Evolutionary conservation across 345 rosid species (phyloP).

Genomic region (Excoecaria cochinchinensis): DNA sequence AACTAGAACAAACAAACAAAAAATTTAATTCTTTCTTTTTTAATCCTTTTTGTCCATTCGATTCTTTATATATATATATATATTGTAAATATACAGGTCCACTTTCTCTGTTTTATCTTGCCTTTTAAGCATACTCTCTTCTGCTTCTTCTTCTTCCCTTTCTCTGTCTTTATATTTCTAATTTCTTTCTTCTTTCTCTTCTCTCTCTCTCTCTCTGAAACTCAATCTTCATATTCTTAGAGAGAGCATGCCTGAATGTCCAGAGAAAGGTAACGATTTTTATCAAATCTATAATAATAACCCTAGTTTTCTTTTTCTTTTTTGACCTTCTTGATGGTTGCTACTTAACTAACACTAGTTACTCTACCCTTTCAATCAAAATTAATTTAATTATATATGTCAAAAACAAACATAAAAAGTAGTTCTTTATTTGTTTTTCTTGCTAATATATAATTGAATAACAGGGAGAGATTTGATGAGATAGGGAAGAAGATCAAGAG

Average conservation of each 20-base stretch:
- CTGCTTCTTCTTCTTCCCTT: slow-evolving; percentile 13
- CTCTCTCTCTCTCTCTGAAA: slow-evolving; percentile 22
- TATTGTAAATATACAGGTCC: slow-evolving; percentile 14
- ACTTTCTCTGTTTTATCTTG: slow-evolving; percentile 47
- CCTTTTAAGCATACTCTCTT: slow-evolving; percentile 64
- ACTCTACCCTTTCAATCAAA: neutral
- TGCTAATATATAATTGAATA: neutral
- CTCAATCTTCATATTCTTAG: slow-evolving; percentile 21
- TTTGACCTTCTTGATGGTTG: neutral
- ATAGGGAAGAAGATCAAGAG: slow-evolving; percentile 81
- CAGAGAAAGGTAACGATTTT: slow-evolving; percentile 72
- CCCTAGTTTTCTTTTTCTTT: slow-evolving; percentile 4
- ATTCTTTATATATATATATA: slow-evolving; percentile 17
- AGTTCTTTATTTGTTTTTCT: neutral
- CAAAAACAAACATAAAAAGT: no score
- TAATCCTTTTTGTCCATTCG: slow-evolving; percentile 23
- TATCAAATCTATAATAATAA: slow-evolving; percentile 9
- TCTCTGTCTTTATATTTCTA: slow-evolving; percentile 31
- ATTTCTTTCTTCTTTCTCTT: slow-evolving; percentile 19
- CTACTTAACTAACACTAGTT: neutral
- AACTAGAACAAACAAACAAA: slow-evolving; percentile 13
- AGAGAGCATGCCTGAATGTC: slow-evolving; percentile 95
- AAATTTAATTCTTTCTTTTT: neutral
- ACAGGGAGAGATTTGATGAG: slow-evolving; percentile 83
- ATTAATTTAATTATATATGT: no score